Evolutionary conservation across 352 stramenopile genomes (phyloP), one percentile per base, ranked within the genome.

Genomic region (Globisporangium abappressorium): DNA sequence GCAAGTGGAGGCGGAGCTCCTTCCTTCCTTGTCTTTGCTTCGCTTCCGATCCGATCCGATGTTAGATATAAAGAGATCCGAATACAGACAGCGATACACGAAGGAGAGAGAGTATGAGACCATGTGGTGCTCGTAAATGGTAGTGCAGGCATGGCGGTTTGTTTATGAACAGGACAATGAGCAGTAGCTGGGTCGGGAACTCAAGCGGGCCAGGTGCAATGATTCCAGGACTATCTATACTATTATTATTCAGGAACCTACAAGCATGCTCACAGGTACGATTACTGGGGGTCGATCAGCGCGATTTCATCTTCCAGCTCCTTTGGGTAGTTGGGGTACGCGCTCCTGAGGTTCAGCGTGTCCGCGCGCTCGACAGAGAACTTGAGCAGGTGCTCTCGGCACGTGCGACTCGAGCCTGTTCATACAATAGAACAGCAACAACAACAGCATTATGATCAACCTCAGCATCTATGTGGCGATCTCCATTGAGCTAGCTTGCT

Each of bases 341-440:
- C 57, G 12, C 46, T 65, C 15, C 71, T 69, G 34, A 89, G 46
- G 33, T 81, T 78, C 33, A 85, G 64, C 6, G 70, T 61, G 26
- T 87, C 82, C 18, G 69, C 73, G 22, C 81, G 78, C 57, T 90
- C 79, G 53, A 80, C 57, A 1, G 82, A 87, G 49, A 87, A 81
- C 69, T 72, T 72, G 30, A 90, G 61, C 63, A 91, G 43, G 26
- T 90, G 55, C 30, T 84, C 64, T 69, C 76, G 75, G 47, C 82
- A 90, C 12, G 75, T 80, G 28, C 73, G 80, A 67, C 78, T 82
- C 41, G 78, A 89, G 38, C 84, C 81, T 92, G 49, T 34, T 33
- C 22, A 12, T 24, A 14, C 56, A 72, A 57, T 26, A 26, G 24
- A 26, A 26, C 2, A 49, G 20, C 12, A 60, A 4, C 5, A 65